Conservation (phyloP, 2,329 filamentous ascomycete genomes). For the Aschersonia sp. region DNA sequence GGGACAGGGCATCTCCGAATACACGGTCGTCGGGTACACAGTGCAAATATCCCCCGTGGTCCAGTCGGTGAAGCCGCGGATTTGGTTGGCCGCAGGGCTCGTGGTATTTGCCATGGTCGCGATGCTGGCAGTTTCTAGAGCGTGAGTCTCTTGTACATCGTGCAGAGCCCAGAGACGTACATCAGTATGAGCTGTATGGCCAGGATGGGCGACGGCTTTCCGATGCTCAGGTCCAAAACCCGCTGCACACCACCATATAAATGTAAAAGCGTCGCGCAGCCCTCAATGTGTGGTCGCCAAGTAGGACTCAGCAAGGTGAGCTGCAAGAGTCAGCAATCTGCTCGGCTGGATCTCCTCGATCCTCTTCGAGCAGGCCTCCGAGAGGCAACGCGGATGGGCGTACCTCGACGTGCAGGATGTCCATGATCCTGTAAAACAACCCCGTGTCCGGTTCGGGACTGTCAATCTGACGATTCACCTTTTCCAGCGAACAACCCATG, state of each 20-base stretch:
- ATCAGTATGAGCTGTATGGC: conserved; percentile 3
- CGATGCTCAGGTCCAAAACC: conserved; percentile 1
- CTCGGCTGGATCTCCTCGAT: too few relatives aligned
- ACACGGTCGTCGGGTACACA: conserved; percentile 1
- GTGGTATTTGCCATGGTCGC: conserved; percentile 3
- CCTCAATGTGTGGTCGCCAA: conserved; percentile 2
- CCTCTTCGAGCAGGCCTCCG: too few relatives aligned
- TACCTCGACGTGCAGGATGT: conserved; percentile 4
- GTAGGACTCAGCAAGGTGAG: conserved; percentile 1
- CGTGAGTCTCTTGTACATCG: neutral
- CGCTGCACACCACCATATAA: conserved; percentile 1
- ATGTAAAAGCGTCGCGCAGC: conserved; percentile 1
- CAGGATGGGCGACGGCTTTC: conserved; percentile 1
- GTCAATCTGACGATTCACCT: conserved; percentile 1
- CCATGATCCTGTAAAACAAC: conserved; percentile 3
- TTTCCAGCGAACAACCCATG: conserved; percentile 1
- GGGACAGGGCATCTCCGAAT: conserved; percentile 3
- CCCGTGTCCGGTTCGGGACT: conserved; percentile 1
- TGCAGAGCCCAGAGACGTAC: neutral
- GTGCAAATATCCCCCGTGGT: neutral
- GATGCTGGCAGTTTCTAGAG: neutral
- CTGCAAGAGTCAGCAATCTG: neutral
- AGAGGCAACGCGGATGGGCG: neutral
- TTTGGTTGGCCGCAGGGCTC: conserved; percentile 2
- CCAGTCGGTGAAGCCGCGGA: conserved; percentile 1